Percentiles rank a stretch among this genome's conserved stretches.
Evolutionary conservation across 2,329 filamentous ascomycete species (phyloP).

Genomic region (Alternaria novae-zelandiae): DNA sequence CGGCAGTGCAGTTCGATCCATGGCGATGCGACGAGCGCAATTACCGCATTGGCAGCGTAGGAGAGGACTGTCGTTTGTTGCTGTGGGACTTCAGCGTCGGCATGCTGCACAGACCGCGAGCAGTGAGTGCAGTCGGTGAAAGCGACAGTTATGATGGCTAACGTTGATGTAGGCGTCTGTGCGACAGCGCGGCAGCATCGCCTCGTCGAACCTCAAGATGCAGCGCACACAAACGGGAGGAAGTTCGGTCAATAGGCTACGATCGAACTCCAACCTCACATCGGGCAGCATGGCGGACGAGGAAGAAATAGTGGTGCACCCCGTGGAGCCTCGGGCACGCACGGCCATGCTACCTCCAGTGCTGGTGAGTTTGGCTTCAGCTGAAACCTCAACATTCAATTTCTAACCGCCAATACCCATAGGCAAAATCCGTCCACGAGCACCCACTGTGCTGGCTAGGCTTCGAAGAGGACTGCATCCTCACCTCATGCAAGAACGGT

Average conservation of each 20-base stretch:
- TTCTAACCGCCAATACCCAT: slow-evolving; percentile 11
- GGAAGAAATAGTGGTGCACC: slow-evolving; percentile 69
- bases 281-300: slow-evolving; percentile 60
- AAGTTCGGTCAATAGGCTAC: slow-evolving; percentile 66
- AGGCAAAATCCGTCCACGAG: slow-evolving; percentile 83
- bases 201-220: slow-evolving; percentile 54
- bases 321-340: slow-evolving; percentile 81
- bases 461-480: slow-evolving; percentile 92
- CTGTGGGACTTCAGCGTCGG: slow-evolving; percentile 98
- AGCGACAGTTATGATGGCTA: neutral
- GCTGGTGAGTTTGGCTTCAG: slow-evolving; percentile 69
- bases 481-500: slow-evolving; percentile 92
- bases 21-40: slow-evolving; percentile 96
- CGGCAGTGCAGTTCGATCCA: slow-evolving; percentile 89
- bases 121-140: slow-evolving; percentile 55
- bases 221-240: slow-evolving; percentile 64
- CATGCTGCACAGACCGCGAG: slow-evolving; percentile 92
- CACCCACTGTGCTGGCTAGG: slow-evolving; percentile 89
- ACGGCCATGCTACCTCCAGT: slow-evolving; percentile 91
- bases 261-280: slow-evolving; percentile 75
- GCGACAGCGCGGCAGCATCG: slow-evolving; percentile 62
- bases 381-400: slow-evolving; percentile 5
- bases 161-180: slow-evolving; percentile 55
- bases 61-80: slow-evolving; percentile 87
- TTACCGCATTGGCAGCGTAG: slow-evolving; percentile 95